Evolutionary conservation across 1,139 yeast genomes (phyloP).

Genomic region (Blastobotrys elegans): DNA sequence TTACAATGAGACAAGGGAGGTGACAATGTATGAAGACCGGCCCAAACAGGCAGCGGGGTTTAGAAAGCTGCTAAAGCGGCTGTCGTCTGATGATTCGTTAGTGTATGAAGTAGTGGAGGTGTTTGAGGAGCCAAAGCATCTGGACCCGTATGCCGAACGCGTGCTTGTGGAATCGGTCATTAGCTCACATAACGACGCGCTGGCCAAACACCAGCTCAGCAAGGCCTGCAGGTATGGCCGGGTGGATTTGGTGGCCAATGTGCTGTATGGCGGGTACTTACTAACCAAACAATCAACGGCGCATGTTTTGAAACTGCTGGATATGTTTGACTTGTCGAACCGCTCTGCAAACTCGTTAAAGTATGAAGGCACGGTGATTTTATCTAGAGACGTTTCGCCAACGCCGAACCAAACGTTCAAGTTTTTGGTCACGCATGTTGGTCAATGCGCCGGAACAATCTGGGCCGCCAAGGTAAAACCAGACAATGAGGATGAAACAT

Average conservation of each 20-base stretch:
- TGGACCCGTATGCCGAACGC: slow-evolving; percentile 34
- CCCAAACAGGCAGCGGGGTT: slow-evolving; percentile 37
- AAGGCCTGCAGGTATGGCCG: slow-evolving; percentile 17
- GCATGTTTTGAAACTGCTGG: slow-evolving; percentile 4
- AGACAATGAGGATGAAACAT: background rate
- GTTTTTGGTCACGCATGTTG: slow-evolving; percentile 26
- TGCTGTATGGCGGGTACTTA: slow-evolving; percentile 27
- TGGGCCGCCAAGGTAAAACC: slow-evolving; percentile 28
- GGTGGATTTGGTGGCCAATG: slow-evolving; percentile 25
- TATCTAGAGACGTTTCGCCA: background rate
- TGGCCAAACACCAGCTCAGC: slow-evolving; percentile 17
- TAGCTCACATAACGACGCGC: slow-evolving; percentile 31
- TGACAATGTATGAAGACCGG: slow-evolving; percentile 42
- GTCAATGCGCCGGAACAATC: slow-evolving; percentile 19
- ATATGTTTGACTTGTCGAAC: background rate
- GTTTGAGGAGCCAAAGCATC: slow-evolving; percentile 24
- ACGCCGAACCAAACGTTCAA: slow-evolving; percentile 25
- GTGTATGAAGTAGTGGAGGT: slow-evolving; percentile 32
- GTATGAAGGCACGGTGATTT: slow-evolving; percentile 20
- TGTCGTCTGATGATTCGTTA: slow-evolving; percentile 17
- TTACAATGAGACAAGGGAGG: slow-evolving; percentile 30
- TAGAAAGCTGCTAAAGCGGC: slow-evolving; percentile 31
- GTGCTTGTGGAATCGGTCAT: slow-evolving; percentile 29
- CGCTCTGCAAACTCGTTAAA: slow-evolving; percentile 14
- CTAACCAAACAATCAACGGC: slow-evolving; percentile 24